Percentiles rank a stretch among this genome's conserved stretches.
phyloP scores from a whole-genome alignment of 129 eudicot species.

The Erigeron canadensis region DNA sequence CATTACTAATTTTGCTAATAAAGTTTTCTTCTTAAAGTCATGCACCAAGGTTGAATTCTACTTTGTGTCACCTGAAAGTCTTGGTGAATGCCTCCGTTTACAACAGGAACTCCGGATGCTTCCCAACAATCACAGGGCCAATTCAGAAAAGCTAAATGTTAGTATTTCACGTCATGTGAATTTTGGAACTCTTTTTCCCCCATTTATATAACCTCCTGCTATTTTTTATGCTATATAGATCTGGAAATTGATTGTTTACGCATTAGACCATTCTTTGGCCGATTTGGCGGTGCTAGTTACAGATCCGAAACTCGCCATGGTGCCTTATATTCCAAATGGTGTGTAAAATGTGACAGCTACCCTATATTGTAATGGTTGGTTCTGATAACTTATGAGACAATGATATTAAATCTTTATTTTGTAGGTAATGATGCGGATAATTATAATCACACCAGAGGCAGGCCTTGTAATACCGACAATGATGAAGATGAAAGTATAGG shows the following conservation, averaged over 20 bases:
- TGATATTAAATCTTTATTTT: background rate
- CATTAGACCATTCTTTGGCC: no score
- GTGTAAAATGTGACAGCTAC: background rate
- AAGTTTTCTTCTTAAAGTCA: background rate
- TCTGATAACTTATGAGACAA: no score
- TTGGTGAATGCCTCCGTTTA: background rate
- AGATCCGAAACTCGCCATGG: background rate
- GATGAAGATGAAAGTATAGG: background rate
- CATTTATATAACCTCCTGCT: background rate
- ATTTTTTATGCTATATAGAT: background rate
- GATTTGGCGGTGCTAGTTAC: background rate
- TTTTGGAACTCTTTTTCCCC: background rate
- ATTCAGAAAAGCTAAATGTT: background rate
- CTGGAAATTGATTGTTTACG: no score
- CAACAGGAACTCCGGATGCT: background rate
- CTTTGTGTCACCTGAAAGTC: conserved; percentile 2
- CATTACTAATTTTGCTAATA: no score
- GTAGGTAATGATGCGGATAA: background rate
- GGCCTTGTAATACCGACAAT: no score
- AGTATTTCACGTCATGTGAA: background rate
- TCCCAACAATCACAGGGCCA: background rate
- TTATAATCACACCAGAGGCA: no score
- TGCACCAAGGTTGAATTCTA: conserved; percentile 5
- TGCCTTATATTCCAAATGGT: background rate
- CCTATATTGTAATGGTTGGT: no score